Evolutionary conservation across 768 basidiomycete species (phyloP), one percentile per base, ranked within the genome.

Genomic region (Kwoniella sp.): DNA sequence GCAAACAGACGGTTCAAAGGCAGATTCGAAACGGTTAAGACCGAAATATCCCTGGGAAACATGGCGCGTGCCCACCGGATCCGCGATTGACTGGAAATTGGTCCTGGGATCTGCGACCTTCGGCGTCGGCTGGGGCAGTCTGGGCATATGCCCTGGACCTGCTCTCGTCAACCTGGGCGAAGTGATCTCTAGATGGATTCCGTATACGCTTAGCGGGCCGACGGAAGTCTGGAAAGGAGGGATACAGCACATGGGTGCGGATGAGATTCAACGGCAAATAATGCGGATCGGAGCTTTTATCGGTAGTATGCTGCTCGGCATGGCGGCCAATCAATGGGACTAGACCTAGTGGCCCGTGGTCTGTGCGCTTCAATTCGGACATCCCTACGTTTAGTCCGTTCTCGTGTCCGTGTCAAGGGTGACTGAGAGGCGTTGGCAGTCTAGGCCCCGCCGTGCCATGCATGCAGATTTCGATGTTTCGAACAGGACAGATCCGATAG

Each of bases 101-200:
- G 22, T 81, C 0, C 12, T 66, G 8, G 82, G 82, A 0, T 55
- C 77, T 0, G 70, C 66, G 0, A 38, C 79, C 31, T 82, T 82
- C 47, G 82, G 82, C 0, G 51, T 74, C 9, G 82, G 82, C 0
- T 82, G 82, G 82, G 82, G 81, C 2, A 51, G 80, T n/a, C 55
- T 52, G 0, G 81, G 82, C 0, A 68, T 81, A 1, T 82, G 82
- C 61, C 81, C 81, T 4, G 80, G 81, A 3, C 82, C 82, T 4
- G 71, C 71, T 0, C 17, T 82, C 4, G 74, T 78, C 3, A 62
- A 63, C 17, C 22, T 71, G 26, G 62, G 58, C 5, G 50, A 67
- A 20, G 60, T 17, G 41, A 45, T 45, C 41, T 45, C 41, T 11
- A 45, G 41, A 17, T 9, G 41, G 41, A 45, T 45, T 5, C 13